phyloP scores from a whole-genome alignment of 192 early-diverging fungal species.

The Umbelopsis isabellina region DNA sequence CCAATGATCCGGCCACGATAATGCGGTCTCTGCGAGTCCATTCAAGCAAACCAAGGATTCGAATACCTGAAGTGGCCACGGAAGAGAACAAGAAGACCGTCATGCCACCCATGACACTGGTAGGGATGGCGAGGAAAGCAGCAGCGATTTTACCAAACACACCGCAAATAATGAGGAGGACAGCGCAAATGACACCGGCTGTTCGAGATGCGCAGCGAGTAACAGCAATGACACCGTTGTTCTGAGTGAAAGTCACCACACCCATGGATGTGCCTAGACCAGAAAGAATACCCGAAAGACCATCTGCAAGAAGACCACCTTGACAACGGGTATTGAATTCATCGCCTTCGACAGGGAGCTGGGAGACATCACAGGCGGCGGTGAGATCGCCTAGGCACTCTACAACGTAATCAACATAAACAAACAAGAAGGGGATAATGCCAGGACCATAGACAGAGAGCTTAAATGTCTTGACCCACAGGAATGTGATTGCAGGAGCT shows the following conservation, averaged over 20 bases:
- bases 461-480: constrained; percentile 63
- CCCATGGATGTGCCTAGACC: constrained; percentile 57
- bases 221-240: constrained; percentile 58
- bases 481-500: constrained; percentile 52
- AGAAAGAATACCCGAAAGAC: constrained; percentile 50
- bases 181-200: constrained; percentile 55
- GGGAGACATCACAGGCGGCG: constrained; percentile 56
- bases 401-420: constrained; percentile 42
- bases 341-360: constrained; percentile 52
- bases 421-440: constrained; percentile 45
- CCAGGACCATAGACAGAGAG: constrained; percentile 51
- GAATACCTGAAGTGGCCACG: constrained; percentile 56
- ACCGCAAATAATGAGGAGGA: constrained; percentile 52
- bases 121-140: constrained; percentile 49
- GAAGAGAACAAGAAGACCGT: constrained; percentile 56
- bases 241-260: constrained; percentile 58
- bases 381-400: constrained; percentile 59
- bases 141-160: constrained; percentile 57
- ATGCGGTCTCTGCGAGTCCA: constrained; percentile 60
- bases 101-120: constrained; percentile 57
- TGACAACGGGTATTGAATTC: constrained; percentile 55
- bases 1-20: constrained; percentile 48
- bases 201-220: constrained; percentile 49
- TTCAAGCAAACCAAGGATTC: constrained; percentile 53
- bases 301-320: constrained; percentile 60